A percentile compares a stretch with the other conserved stretches of the same genome.
Conservation (phyloP, 2,329 filamentous ascomycete genomes). For the Trichoderma simmonsii region DNA sequence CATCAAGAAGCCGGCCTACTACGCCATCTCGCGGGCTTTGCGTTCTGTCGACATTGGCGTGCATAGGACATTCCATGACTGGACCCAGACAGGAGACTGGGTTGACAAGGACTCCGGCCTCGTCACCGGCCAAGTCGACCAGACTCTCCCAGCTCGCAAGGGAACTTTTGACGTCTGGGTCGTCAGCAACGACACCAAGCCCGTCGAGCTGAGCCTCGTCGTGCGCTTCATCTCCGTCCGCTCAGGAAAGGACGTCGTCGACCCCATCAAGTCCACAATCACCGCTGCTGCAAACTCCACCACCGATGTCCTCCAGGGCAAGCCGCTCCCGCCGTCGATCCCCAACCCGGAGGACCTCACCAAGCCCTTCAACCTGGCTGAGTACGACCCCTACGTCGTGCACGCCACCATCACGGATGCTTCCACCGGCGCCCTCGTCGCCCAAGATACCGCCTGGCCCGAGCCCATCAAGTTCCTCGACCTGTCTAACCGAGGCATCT, state of each 20-base stretch:
- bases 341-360: constrained; percentile 1
- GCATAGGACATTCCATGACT: constrained; percentile 41
- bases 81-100: constrained; percentile 32
- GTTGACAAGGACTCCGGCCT: constrained; percentile 18
- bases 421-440: constrained; percentile 36
- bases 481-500: constrained; percentile 40
- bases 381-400: constrained; percentile 47
- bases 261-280: constrained; percentile 26
- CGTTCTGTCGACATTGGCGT: constrained; percentile 59
- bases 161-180: constrained; percentile 43
- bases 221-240: constrained; percentile 42
- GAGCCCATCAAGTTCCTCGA: constrained; percentile 60
- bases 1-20: constrained; percentile 60
- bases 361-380: constrained; percentile 31
- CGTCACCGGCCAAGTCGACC: constrained; percentile 32
- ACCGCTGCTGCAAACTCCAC: constrained; percentile 36
- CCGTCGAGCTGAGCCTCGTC: constrained; percentile 28
- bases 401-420: constrained; percentile 39
- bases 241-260: constrained; percentile 36
- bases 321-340: constrained; percentile 16
- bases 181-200: constrained; percentile 31
- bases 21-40: constrained; percentile 54
- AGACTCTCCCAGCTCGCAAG: constrained; percentile 35
- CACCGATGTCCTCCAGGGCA: constrained; percentile 33
- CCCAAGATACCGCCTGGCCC: constrained; percentile 56